Evolutionary conservation across 31 red algal genomes (phyloP), one percentile per base, ranked within the genome.

Genomic region (Asparagopsis taxiformis): DNA sequence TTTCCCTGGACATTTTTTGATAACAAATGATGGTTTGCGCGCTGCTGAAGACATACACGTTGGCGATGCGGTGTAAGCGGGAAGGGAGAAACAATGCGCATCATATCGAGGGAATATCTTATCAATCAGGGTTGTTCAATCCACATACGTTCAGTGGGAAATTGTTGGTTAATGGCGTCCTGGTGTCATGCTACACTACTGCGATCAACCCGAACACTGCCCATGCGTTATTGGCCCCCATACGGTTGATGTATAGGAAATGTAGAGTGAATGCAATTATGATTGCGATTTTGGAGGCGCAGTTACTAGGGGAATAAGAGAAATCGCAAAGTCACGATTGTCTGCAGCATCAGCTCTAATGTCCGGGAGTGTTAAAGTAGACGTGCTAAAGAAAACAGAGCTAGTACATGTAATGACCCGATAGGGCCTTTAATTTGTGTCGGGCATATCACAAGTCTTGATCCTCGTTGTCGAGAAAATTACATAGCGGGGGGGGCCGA

Each of bases 61-160:
- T 2, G 68, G 80, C 21, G 80, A 73, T 29, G 15, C 3, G n/a
- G 11, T 85, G 59, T 67, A 9, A 59, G 38, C 21, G 56, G 38
- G 22, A 7, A 32, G 6, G 82, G 82, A 20, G 44, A 15, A 31
- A 24, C 20, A 16, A 48, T 90, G 36, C 41, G 20, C 3, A 32
- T 43, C 6, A 59, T 64, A 31, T 19, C 62, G 0, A 43, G 25
- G 62, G 53, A 38, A 23, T 2, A 2, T 28, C 30, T 9, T 17
- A 13, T 28, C 62, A 44, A 23, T 31, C 10, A 2, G 87, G 87
- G 0, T 32, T 82, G 61, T 91, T 44, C 31, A 82, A 82, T 55
- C 87, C 87, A 9, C 87, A 91, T 67, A 91, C 87, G 15, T 29
- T 69, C 30, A 70, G 52, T 60, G 87, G 87, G 24, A 32, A 23